Percentiles rank a stretch among this genome's conserved stretches.
phyloP scores from a whole-genome alignment of 495 filamentous ascomycete genomes.

The Penicillium soppii region DNA sequence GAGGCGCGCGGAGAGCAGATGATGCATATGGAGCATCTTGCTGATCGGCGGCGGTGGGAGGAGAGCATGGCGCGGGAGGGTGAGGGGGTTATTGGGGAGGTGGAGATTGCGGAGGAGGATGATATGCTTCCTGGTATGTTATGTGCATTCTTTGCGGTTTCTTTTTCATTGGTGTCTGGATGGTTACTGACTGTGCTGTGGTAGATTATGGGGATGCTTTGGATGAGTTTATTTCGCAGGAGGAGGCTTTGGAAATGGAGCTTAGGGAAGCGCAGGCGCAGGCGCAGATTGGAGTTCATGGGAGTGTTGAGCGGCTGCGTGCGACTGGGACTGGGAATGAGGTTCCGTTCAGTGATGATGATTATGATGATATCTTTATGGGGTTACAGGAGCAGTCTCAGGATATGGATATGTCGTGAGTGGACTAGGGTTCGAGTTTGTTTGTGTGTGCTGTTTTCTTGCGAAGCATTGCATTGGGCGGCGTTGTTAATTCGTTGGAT shows the following conservation, averaged over 20 bases:
- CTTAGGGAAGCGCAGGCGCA: slow-evolving; percentile 5
- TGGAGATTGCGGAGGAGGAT: slow-evolving; percentile 40
- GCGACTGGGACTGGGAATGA: slow-evolving; percentile 8
- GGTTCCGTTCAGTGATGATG: slow-evolving; percentile 52
- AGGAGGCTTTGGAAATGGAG: slow-evolving; percentile 33
- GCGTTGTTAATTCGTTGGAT: slow-evolving; percentile 12
- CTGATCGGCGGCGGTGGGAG: slow-evolving; percentile 51
- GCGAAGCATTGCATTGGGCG: slow-evolving; percentile 18
- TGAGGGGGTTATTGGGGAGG: slow-evolving; percentile 23
- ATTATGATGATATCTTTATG: slow-evolving; percentile 55
- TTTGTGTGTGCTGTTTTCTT: background rate
- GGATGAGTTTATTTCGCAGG: slow-evolving; percentile 33
- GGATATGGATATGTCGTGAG: slow-evolving; percentile 45
- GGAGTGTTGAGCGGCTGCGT: background rate
- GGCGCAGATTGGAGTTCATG: background rate
- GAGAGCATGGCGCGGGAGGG: slow-evolving; percentile 41
- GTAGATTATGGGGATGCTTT: slow-evolving; percentile 35
- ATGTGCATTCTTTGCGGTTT: background rate
- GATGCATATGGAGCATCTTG: slow-evolving; percentile 41
- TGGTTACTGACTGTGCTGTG: background rate
- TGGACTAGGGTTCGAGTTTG: background rate
- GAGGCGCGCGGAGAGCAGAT: slow-evolving; percentile 79
- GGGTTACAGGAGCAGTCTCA: slow-evolving; percentile 32
- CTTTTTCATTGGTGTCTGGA: background rate
- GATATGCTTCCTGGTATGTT: slow-evolving; percentile 28